Conservation (phyloP, 23 red algal genomes). For the Gracilaria caudata region DNA sequence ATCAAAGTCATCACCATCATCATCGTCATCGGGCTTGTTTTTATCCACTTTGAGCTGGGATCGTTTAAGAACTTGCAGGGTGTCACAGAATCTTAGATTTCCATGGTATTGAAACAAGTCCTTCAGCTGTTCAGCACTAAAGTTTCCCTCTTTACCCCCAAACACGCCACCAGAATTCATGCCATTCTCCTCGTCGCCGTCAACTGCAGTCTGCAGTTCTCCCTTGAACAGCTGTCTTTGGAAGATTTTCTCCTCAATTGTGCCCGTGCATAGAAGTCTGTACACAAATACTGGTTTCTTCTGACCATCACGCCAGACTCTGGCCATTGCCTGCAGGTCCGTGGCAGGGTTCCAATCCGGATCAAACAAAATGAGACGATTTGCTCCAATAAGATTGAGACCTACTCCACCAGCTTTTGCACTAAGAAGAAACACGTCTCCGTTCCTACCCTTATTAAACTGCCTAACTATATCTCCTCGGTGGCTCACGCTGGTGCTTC, state of each 20-base stretch:
- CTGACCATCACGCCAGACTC: conserved; percentile 95
- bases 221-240: conserved; percentile 97
- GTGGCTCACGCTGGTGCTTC: conserved; percentile 70
- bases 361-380: conserved; percentile 95
- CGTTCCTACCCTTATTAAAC: conserved; percentile 71
- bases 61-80: conserved; percentile 56
- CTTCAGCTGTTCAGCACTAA: conserved; percentile 69
- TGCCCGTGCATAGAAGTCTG: conserved; percentile 78
- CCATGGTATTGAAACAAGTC: conserved; percentile 68
- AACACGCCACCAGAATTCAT: conserved; percentile 6
- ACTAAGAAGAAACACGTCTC: conserved; percentile 82
- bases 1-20: conserved; percentile 12
- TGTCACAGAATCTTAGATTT: conserved; percentile 58
- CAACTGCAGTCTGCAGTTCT: conserved; percentile 67
- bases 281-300: conserved; percentile 89
- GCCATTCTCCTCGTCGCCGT: conserved; percentile 25
- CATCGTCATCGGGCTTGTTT: background rate
- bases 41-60: conserved; percentile 24
- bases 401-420: conserved; percentile 92
- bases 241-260: conserved; percentile 98
- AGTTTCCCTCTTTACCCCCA: conserved; percentile 50
- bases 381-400: conserved; percentile 94
- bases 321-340: conserved; percentile 89
- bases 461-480: conserved; percentile 76
- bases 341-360: conserved; percentile 98